Conservation (phyloP, 2,329 filamentous ascomycete species). For the Colletotrichum scovillei region DNA sequence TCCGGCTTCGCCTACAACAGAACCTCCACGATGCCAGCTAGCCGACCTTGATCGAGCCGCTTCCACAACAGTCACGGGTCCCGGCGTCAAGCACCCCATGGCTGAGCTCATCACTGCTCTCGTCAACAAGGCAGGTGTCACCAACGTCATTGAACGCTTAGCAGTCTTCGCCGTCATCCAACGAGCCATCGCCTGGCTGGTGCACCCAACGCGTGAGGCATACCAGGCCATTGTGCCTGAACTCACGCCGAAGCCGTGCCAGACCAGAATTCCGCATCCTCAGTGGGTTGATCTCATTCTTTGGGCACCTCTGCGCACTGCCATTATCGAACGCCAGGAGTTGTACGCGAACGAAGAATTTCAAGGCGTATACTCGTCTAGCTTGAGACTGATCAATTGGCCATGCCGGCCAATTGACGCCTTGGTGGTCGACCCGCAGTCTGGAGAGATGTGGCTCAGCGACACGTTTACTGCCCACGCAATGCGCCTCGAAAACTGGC, state of each 20-base stretch:
- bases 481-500: slow-evolving; percentile 42
- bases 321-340: slow-evolving; percentile 47
- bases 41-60: slow-evolving; percentile 36
- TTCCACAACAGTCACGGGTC: background rate
- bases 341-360: slow-evolving; percentile 52
- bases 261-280: slow-evolving; percentile 42
- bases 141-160: slow-evolving; percentile 45
- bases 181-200: slow-evolving; percentile 43
- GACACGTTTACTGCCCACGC: slow-evolving; percentile 40
- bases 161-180: slow-evolving; percentile 47
- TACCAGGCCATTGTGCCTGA: slow-evolving; percentile 39
- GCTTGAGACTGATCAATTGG: slow-evolving; percentile 50
- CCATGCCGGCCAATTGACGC: slow-evolving; percentile 40
- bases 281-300: slow-evolving; percentile 48
- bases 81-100: slow-evolving; percentile 40
- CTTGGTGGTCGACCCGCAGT: slow-evolving; percentile 41
- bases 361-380: slow-evolving; percentile 46
- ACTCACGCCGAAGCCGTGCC: slow-evolving; percentile 42
- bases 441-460: slow-evolving; percentile 41
- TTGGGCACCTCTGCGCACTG: slow-evolving; percentile 48
- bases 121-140: slow-evolving; percentile 43
- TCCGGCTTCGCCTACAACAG: slow-evolving; percentile 32
- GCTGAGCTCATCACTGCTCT: slow-evolving; percentile 45
- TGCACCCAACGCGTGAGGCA: slow-evolving; percentile 46
- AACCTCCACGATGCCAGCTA: slow-evolving; percentile 30